A percentile compares a stretch with the other conserved stretches of the same genome.
Conservation (phyloP, 164 flowering plant species). For the Dillenia turbinata region DNA sequence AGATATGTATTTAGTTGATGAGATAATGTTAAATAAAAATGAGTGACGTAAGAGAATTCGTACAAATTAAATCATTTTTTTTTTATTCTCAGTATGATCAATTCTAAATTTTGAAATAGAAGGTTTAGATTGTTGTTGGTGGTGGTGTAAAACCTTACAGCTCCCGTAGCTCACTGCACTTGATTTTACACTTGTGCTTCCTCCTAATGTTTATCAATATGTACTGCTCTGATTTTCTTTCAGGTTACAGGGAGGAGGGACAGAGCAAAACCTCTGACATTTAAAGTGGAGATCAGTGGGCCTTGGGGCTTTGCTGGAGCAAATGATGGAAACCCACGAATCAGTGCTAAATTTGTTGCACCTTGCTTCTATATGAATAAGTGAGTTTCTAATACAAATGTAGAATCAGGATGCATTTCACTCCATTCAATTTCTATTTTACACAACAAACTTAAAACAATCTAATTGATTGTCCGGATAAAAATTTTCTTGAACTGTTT, state of each 20-base stretch:
- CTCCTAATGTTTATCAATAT: too few relatives aligned
- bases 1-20: too few relatives aligned
- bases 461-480: background rate
- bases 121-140: too few relatives aligned
- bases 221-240: too few relatives aligned
- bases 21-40: too few relatives aligned
- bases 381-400: slow-evolving; percentile 32
- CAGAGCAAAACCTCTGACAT: slow-evolving; percentile 90
- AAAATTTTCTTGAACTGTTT: background rate
- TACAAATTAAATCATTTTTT: too few relatives aligned
- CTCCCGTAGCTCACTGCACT: too few relatives aligned
- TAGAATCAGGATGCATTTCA: background rate
- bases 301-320: slow-evolving; percentile 89
- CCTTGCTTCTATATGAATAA: slow-evolving; percentile 87
- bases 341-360: slow-evolving; percentile 76
- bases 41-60: too few relatives aligned
- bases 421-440: background rate
- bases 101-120: too few relatives aligned
- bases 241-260: slow-evolving; percentile 99
- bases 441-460: background rate
- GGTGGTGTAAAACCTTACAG: too few relatives aligned
- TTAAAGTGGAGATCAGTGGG: slow-evolving; percentile 79
- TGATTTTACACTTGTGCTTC: too few relatives aligned
- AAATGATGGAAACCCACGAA: slow-evolving; percentile 80
- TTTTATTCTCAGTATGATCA: too few relatives aligned